These are phyloP conservation scores for Austroboletus niveus DNA, from an alignment of 1,284 basidiomycete species.

Conservation along the genomic window DNA sequence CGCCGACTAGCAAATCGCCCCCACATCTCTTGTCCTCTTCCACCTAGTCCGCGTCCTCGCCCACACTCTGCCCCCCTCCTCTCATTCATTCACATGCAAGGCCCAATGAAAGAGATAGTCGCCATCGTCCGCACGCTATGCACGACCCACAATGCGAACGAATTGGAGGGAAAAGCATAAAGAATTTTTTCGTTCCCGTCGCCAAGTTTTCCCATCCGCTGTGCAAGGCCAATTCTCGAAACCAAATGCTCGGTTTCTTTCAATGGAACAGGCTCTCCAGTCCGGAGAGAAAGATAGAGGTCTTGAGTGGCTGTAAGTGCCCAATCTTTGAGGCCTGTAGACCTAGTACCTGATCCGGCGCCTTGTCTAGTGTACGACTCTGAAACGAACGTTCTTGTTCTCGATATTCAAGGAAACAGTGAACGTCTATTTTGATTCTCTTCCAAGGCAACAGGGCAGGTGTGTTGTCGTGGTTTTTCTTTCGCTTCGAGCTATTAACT, in stretches of 20 bases:
- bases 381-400: conserved; percentile 22
- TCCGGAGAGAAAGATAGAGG: conserved; percentile 8
- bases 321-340: not conserved
- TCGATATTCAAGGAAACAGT: conserved; percentile 24
- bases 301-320: conserved; percentile 24
- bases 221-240: conserved; percentile 24
- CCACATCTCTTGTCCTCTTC: not conserved
- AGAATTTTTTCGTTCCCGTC: conserved; percentile 17
- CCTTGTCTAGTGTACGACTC: conserved; percentile 23
- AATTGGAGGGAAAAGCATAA: conserved; percentile 14
- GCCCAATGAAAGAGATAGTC: conserved; percentile 29
- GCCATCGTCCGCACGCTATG: conserved; percentile 22
- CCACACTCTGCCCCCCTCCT: too few relatives aligned
- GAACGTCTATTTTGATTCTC: conserved; percentile 26
- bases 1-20: not conserved
- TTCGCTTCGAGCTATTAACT: not conserved
- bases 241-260: conserved; percentile 29
- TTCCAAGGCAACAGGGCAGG: conserved; percentile 20
- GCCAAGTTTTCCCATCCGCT: conserved; percentile 27
- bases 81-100: conserved; percentile 21
- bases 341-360: conserved; percentile 1
- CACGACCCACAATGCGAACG: conserved; percentile 19
- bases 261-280: conserved; percentile 32
- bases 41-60: not conserved
- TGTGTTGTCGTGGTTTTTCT: not conserved